These are phyloP conservation scores for Thalassia testudinum DNA, from an alignment of 116 monocot genomes.

Conservation along the genomic window DNA sequence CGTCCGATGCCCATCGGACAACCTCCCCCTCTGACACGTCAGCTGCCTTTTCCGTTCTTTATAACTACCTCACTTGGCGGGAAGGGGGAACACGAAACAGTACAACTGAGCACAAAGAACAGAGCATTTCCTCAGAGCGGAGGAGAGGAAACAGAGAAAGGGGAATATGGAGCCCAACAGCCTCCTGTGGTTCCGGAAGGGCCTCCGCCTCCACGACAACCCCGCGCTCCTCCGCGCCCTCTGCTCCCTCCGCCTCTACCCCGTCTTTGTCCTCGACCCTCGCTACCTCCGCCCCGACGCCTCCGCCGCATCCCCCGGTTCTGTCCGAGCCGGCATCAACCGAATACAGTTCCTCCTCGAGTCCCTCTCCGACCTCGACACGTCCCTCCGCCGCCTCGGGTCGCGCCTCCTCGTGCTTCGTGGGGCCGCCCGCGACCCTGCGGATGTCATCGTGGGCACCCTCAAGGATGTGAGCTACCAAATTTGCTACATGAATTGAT, in stretches of 20 bases:
- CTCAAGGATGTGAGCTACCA: conserved; percentile 36
- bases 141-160: no score
- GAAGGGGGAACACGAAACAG: no score
- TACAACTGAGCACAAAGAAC: no score
- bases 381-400: conserved; percentile 45
- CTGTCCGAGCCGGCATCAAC: conserved; percentile 41
- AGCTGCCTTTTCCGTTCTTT: no score
- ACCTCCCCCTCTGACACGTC: no score
- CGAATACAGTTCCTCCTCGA: conserved; percentile 79
- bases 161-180: conserved; percentile 2
- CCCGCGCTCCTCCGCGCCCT: conserved; percentile 59
- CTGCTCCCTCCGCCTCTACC: conserved; percentile 32
- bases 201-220: conserved; percentile 85
- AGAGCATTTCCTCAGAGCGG: no score
- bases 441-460: conserved; percentile 19
- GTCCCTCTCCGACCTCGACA: conserved; percentile 60
- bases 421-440: conserved; percentile 20
- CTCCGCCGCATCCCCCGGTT: conserved; percentile 54
- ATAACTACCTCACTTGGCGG: no score
- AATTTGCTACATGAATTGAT: not conserved
- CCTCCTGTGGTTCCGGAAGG: conserved; percentile 74
- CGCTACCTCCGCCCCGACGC: conserved; percentile 56
- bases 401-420: conserved; percentile 61
- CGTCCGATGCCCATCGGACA: no score
- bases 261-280: conserved; percentile 88